phyloP scores from a whole-genome alignment of 129 eudicot species.

The Flaveria trinervia region DNA sequence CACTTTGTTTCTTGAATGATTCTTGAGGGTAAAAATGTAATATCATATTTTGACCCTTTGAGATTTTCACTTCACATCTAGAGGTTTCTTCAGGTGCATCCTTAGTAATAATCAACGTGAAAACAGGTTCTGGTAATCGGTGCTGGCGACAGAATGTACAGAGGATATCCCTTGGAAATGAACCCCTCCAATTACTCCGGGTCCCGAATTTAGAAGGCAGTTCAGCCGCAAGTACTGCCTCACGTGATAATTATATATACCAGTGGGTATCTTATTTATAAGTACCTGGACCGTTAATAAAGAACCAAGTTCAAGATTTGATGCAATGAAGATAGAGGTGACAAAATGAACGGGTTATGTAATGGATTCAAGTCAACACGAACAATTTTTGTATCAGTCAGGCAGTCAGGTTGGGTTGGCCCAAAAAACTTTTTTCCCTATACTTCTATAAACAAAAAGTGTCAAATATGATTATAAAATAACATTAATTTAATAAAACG shows the following conservation, averaged over 20 bases:
- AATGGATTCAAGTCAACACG: not conserved
- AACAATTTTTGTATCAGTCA: not conserved
- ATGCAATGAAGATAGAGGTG: slow-evolving; percentile 11
- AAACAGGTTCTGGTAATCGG: slow-evolving; percentile 67
- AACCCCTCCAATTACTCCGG: slow-evolving; percentile 83
- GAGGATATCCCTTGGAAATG: slow-evolving; percentile 78
- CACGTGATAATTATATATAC: slow-evolving; percentile 76
- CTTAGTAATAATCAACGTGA: slow-evolving; percentile 37
- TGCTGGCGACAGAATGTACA: slow-evolving; percentile 77
- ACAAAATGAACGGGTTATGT: not conserved
- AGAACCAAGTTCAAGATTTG: slow-evolving; percentile 17
- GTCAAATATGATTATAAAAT: not conserved
- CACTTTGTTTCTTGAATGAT: slow-evolving; percentile 69
- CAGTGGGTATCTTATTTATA: slow-evolving; percentile 64
- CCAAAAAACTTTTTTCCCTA: not conserved
- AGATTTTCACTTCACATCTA: slow-evolving; percentile 68
- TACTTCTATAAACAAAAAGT: not conserved
- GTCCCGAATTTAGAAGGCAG: slow-evolving; percentile 65
- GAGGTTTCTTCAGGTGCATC: slow-evolving; percentile 39
- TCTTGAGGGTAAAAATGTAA: slow-evolving; percentile 54
- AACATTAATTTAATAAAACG: not conserved
- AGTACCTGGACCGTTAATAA: slow-evolving; percentile 52
- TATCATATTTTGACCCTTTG: slow-evolving; percentile 62
- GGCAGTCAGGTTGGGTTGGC: not conserved
- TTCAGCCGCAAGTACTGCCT: slow-evolving; percentile 74